Conservation (phyloP, 768 basidiomycete species). For the Asterophora lycoperdoides region DNA sequence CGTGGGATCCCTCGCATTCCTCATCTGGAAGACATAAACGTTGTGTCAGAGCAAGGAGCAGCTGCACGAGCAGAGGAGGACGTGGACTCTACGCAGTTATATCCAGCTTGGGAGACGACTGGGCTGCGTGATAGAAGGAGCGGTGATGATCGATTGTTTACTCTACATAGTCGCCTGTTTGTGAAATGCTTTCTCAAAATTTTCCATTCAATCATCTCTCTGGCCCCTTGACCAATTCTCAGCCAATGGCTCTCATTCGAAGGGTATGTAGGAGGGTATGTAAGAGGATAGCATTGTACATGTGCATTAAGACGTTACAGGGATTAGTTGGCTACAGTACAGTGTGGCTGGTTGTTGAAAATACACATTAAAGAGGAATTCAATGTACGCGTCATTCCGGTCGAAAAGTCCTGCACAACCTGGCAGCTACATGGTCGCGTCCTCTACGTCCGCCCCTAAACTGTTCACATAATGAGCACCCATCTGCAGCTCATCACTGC, state of each 20-base stretch:
- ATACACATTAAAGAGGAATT: conserved; percentile 1
- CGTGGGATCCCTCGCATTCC: conserved; percentile 86
- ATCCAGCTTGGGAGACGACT: background rate
- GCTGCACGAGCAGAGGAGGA: background rate
- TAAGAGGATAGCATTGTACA: conserved; percentile 15
- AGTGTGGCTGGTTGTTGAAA: conserved; percentile 7
- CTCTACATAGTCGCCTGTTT: conserved; percentile 11
- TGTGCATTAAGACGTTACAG: conserved; percentile 8
- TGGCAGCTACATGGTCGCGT: conserved; percentile 15
- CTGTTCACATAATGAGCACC: conserved; percentile 70
- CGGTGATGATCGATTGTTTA: conserved; percentile 10
- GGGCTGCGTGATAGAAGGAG: conserved; percentile 10
- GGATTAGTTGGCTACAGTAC: conserved; percentile 10
- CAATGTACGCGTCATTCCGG: background rate
- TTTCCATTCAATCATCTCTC: conserved; percentile 6
- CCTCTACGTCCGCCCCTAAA: conserved; percentile 49
- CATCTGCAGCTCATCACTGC: conserved; percentile 62
- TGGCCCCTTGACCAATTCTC: background rate
- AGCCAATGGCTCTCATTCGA: background rate
- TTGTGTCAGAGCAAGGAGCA: background rate
- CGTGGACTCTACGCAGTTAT: conserved; percentile 6
- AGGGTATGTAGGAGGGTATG: background rate
- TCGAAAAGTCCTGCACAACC: conserved; percentile 46
- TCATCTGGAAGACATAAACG: conserved; percentile 88
- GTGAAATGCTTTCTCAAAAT: conserved; percentile 14